A percentile compares a stretch with the other conserved stretches of the same genome.
Conservation (phyloP, 2,329 filamentous ascomycete species). For the Colletotrichum lindemuthianum region DNA sequence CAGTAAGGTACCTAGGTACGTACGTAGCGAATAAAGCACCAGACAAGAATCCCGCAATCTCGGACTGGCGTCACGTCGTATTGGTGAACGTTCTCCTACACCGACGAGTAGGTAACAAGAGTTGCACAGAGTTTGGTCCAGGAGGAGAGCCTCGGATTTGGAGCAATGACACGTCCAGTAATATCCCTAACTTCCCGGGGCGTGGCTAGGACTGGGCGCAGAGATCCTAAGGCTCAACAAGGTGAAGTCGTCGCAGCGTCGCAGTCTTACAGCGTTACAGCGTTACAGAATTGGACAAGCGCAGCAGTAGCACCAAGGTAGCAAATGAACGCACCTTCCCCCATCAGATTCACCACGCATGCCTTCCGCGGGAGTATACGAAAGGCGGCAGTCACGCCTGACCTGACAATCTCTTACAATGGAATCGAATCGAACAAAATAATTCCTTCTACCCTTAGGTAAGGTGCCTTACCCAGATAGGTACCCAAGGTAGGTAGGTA, state of each 20-base stretch:
- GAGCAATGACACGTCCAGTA: slow-evolving; percentile 28
- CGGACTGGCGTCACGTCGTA: too few relatives aligned
- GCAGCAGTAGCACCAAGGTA: neutral
- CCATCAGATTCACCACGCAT: neutral
- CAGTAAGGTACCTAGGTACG: too few relatives aligned
- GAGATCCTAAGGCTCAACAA: slow-evolving; percentile 17
- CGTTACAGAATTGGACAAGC: slow-evolving; percentile 33
- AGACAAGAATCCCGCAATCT: too few relatives aligned
- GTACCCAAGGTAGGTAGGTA: neutral
- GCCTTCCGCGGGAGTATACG: too few relatives aligned
- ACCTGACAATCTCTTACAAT: too few relatives aligned
- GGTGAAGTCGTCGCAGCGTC: slow-evolving; percentile 8
- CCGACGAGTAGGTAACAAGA: too few relatives aligned
- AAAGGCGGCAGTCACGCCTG: too few relatives aligned
- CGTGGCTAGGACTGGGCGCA: slow-evolving; percentile 8
- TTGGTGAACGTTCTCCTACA: too few relatives aligned
- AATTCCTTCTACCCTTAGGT: neutral
- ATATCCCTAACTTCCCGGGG: slow-evolving; percentile 13
- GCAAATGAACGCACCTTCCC: neutral
- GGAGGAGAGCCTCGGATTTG: too few relatives aligned
- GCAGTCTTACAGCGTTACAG: slow-evolving; percentile 31
- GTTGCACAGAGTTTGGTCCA: too few relatives aligned
- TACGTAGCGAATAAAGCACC: too few relatives aligned
- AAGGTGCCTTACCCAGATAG: neutral
- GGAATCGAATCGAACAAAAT: too few relatives aligned